Evolutionary conservation across 2,329 filamentous ascomycete species (phyloP).

Genomic region (Neoascochyta sp.): DNA sequence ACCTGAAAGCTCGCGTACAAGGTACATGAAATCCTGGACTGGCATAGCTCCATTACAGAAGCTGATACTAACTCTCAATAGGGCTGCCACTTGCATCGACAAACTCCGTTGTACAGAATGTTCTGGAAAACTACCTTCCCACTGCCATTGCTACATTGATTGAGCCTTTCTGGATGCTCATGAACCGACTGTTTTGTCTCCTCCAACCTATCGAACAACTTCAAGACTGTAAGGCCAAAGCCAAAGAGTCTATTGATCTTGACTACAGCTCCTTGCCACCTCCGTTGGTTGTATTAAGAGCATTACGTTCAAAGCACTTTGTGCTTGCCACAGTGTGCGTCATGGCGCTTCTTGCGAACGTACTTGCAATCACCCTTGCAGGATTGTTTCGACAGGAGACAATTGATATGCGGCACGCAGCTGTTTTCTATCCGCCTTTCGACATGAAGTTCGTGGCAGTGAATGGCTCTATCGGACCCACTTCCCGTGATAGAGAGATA

Average conservation of each 20-base stretch:
- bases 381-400: constrained; percentile 48
- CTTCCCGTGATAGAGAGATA: accelerated
- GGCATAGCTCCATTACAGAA: neutral
- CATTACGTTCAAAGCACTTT: constrained; percentile 45
- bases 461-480: constrained; percentile 26
- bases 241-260: constrained; percentile 37
- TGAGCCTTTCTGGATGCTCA: constrained; percentile 55
- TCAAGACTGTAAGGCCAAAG: constrained; percentile 37
- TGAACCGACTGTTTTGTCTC: constrained; percentile 54
- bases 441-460: constrained; percentile 19
- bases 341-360: constrained; percentile 50
- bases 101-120: constrained; percentile 38
- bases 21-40: constrained; percentile 17
- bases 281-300: constrained; percentile 49
- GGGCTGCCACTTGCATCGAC: constrained; percentile 37
- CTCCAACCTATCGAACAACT: constrained; percentile 55
- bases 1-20: constrained; percentile 8
- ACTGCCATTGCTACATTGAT: constrained; percentile 54
- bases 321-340: constrained; percentile 48
- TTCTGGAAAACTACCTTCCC: constrained; percentile 52
- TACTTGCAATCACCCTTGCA: constrained; percentile 52
- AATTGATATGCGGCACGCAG: constrained; percentile 4
- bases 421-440: constrained; percentile 9
- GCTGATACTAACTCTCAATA: constrained; percentile 2
- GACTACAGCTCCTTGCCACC: constrained; percentile 57